These are phyloP conservation scores for Lignosus rhinocerotis DNA, from an alignment of 1,284 basidiomycete genomes.

Conservation along the genomic window DNA sequence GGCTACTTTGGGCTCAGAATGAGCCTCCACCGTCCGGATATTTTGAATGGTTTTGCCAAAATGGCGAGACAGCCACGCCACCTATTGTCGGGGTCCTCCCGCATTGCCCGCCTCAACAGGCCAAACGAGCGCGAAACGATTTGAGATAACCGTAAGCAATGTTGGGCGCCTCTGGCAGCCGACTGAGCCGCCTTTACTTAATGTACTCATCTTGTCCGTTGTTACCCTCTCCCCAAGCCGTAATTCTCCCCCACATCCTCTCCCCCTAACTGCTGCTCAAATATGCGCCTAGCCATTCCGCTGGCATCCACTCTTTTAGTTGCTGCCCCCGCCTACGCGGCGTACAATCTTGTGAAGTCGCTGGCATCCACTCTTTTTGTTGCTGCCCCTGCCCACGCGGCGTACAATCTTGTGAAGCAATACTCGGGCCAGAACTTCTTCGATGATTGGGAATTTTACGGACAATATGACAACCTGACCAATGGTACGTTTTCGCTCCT, in stretches of 20 bases:
- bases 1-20: not conserved
- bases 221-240: not conserved
- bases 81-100: not conserved
- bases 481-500: conserved; percentile 20
- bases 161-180: no score
- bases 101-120: no score
- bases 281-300: conserved; percentile 21
- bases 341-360: conserved; percentile 30
- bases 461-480: conserved; percentile 53
- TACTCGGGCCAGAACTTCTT: conserved; percentile 51
- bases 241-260: not conserved
- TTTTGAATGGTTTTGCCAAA: not conserved
- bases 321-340: conserved; percentile 16
- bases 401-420: conserved; percentile 34
- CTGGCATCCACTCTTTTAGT: conserved; percentile 22
- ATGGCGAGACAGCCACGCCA: not conserved
- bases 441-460: conserved; percentile 56
- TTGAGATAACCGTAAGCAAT: no score
- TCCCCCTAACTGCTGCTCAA: not conserved
- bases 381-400: conserved; percentile 16
- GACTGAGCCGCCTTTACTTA: no score
- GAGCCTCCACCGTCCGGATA: not conserved
- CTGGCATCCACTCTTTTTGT: conserved; percentile 22
- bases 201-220: not conserved
- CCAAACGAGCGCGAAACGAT: no score